Base-by-base conservation (phyloP, 2,329 filamentous ascomycete species). In the Microsporum audouinii region DNA sequence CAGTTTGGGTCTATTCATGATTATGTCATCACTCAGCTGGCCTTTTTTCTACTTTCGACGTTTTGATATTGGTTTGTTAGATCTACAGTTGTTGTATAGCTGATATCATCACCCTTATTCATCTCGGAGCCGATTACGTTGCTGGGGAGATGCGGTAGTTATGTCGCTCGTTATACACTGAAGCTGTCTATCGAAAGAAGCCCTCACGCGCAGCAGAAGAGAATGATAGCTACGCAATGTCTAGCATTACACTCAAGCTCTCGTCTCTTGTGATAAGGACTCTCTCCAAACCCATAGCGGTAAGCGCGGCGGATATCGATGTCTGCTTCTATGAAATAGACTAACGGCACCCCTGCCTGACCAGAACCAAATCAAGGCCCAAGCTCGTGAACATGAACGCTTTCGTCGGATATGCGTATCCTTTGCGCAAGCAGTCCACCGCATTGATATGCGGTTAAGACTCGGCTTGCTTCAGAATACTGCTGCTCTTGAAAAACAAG, bases 371-470 rank as follows among this genome's bases (percentile, higher is more conserved):
- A 86, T 88, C 71, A 88, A 87, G 72, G 78, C 78, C 60, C 84
- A 86, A 74, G 85, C 85, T 23, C 82, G 82, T 66, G 84, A 88
- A 71, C 85, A 88, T 78, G 83, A 86, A 60, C 78, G 80, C 8
- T 88, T 88, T 70, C 81, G 84, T 55, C 75, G 75, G 55, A 69
- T 84, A 63, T 87, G 84, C 68, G 77, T 88, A 64, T 75, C 74
- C 57, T 81, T 86, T 67, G 85, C 85, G 7, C 85, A 88, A 70
- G 72, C 77, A 7, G 78, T 88, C 36, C 85, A 88, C 70, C 78
- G 82, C 56, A 73, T 86, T 63, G 85, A 88, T 68, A 87, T 88
- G 83, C 81, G 84, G 49, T 81, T 87, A 72, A 81, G 84, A 56
- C 75, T 88, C 63, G 84, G 84, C 27, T 77, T 85, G 3, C 76